Base-by-base conservation (phyloP, 163 green algal species). In the Coccomyxa subellipsoidea region DNA sequence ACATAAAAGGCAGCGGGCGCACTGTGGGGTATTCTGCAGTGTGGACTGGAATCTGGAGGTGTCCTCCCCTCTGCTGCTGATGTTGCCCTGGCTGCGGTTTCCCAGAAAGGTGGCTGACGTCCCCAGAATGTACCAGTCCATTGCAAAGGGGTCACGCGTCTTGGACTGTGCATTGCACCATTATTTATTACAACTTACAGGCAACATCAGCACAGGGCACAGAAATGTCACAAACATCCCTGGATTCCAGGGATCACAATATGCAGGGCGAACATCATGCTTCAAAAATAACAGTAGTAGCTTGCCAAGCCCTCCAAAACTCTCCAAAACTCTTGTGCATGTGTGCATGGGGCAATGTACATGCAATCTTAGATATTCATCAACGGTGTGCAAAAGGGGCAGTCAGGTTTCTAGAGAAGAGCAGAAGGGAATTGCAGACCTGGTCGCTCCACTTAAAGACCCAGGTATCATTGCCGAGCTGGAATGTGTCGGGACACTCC, bases 361-460 rank as follows among this genome's bases (percentile, higher is more conserved):
- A n/a, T n/a, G n/a, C n/a, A n/a, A n/a, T n/a, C n/a, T n/a, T n/a
- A n/a, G n/a, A n/a, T n/a, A n/a, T n/a, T n/a, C n/a, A n/a, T n/a
- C n/a, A n/a, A n/a, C n/a, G n/a, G n/a, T n/a, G n/a, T n/a, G n/a
- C n/a, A n/a, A n/a, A n/a, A n/a, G n/a, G n/a, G n/a, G n/a, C n/a
- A n/a, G n/a, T n/a, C n/a, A n/a, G n/a, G n/a, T n/a, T n/a, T n/a
- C n/a, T n/a, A n/a, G n/a, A n/a, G n/a, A 80, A 35, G 21, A 27
- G 40, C 40, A 8, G 23, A 7, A 59, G 47, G 47, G 47, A 59
- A 12, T 59, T 59, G 47, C 47, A 59, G 3, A 91, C 87, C 86
- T 91, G 87, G 81, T 92, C 89, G 38, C 78, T 87, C 81, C 87
- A 92, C 54, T 90, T 91, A 66, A 89, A 80, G 34, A 84, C 82